Percentiles rank a stretch among this genome's conserved stretches.
phyloP scores from a whole-genome alignment of 176 grass and related monocot genomes.

The Rhynchospora breviuscula region DNA sequence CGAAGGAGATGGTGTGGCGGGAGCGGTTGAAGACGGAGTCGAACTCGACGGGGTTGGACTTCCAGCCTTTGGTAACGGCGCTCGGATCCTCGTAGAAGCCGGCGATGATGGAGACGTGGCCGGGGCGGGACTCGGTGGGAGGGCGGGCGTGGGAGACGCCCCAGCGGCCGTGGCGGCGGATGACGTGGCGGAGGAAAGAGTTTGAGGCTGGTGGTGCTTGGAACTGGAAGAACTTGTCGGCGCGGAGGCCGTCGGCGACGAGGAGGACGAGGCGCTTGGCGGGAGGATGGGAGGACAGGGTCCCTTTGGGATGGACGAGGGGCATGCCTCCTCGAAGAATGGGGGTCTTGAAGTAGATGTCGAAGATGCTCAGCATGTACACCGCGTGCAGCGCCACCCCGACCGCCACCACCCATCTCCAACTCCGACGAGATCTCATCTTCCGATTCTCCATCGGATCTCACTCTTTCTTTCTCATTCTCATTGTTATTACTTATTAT shows the following conservation, averaged over 20 bases:
- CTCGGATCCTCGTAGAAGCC: constrained; percentile 40
- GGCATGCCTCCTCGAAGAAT: constrained; percentile 80
- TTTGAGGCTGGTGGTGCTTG: too few species aligned
- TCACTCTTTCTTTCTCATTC: too few species aligned
- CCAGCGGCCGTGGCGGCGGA: constrained; percentile 43
- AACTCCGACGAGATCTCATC: constrained; percentile 58
- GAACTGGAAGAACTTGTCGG: constrained; percentile 87
- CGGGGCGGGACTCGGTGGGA: constrained; percentile 83
- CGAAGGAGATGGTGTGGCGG: constrained; percentile 63
- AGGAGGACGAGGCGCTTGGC: constrained; percentile 87
- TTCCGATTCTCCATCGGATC: too few species aligned
- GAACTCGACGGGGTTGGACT: constrained; percentile 95
- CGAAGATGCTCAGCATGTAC: constrained; percentile 98
- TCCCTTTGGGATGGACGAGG: constrained; percentile 70
- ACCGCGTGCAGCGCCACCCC: constrained; percentile 85
- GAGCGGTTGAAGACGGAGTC: constrained; percentile 94
- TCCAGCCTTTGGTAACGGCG: constrained; percentile 34
- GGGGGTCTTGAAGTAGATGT: constrained; percentile 98
- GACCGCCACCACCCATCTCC: constrained; percentile 47
- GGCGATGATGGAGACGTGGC: constrained; percentile 81
- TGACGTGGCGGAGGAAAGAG: constrained; percentile 19
- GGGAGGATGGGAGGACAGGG: too few species aligned
- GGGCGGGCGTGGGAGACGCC: constrained; percentile 90
- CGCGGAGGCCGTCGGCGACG: constrained; percentile 83
- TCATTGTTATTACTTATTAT: too few species aligned